Evolutionary conservation across 306 rosid species (phyloP).

Genomic region (Hippophae gyantsensis): DNA sequence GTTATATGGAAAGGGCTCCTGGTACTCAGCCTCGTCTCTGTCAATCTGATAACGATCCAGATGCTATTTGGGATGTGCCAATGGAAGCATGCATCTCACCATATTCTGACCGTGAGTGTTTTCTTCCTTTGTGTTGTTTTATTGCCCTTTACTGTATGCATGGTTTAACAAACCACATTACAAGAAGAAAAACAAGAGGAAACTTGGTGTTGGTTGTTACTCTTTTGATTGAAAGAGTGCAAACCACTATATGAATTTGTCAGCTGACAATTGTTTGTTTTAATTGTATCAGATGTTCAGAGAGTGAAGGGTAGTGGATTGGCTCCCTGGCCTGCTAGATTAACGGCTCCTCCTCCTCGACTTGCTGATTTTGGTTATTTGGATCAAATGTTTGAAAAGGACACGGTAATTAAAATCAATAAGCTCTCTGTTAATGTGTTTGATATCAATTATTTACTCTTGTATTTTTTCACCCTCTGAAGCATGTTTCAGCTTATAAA

Average conservation of each 20-base stretch:
- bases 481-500: conserved; percentile 1
- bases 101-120: conserved; percentile 68
- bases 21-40: conserved; percentile 83
- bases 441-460: neutral
- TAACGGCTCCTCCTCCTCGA: conserved; percentile 84
- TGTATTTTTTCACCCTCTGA: neutral
- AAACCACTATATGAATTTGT: conserved; percentile 4
- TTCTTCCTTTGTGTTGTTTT: conserved; percentile 15
- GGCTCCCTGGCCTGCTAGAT: conserved; percentile 94
- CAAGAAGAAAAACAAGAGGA: no score
- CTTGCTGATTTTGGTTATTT: conserved; percentile 88
- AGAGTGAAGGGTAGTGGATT: conserved; percentile 72
- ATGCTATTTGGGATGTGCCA: conserved; percentile 76
- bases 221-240: conserved; percentile 9
- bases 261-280: conserved; percentile 15
- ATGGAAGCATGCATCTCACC: conserved; percentile 87
- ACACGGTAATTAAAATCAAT: conserved; percentile 47
- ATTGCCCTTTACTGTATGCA: neutral
- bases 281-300: conserved; percentile 53
- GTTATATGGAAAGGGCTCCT: conserved; percentile 71
- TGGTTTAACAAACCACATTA: no score
- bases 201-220: neutral
- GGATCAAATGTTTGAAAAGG: conserved; percentile 74
- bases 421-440: conserved; percentile 11
- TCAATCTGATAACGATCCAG: conserved; percentile 73